Evolutionary conservation across 2,329 filamentous ascomycete genomes (phyloP), one percentile per base, ranked within the genome.

Genomic region (Claviceps humidiphila): DNA sequence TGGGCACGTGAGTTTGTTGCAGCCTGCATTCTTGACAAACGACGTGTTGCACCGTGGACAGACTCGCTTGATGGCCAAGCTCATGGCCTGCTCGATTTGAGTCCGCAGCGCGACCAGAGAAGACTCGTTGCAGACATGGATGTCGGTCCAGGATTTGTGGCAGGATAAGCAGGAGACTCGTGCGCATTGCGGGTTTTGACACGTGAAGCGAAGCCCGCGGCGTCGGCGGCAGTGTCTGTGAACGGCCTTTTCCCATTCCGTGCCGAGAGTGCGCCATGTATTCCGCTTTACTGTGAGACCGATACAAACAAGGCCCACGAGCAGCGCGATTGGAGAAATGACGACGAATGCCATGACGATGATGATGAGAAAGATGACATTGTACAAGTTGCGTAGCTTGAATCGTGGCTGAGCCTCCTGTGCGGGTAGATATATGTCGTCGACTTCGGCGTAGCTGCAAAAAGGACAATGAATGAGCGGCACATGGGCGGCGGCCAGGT

Each of bases 1-100:
- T 16, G 89, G 83, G 64, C 93, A 97, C 5, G 89, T 91, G 42
- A 98, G 77, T 71, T 97, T 97, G 74, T 98, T 98, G 77, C 93
- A 98, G 61, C 93, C 93, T 26, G 84, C 83, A 6, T 82, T 85
- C 67, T 97, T 97, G 69, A 98, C 87, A 65, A 97, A 97, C 16
- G 84, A 87, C 9, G 90, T 87, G 59, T 87, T 85, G 73, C 93
- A 98, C 47, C 85, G 81, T 8, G 93, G 93, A 65, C 93, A 98
- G 9, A 93, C 91, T 49, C 93, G 86, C 71, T 97, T 98, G 65
- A 97, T 82, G 24, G 91, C 91, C 64, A 90, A 82, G 56, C 90
- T 95, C 74, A 94, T 93, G 52, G 90, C 91, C 59, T 89, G 85
- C 70, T 97, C 93, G 58, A 97, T 84, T 58, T 91, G 87, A 1